Conservation (phyloP, 306 rosid species). For the Medicago lupulina region DNA sequence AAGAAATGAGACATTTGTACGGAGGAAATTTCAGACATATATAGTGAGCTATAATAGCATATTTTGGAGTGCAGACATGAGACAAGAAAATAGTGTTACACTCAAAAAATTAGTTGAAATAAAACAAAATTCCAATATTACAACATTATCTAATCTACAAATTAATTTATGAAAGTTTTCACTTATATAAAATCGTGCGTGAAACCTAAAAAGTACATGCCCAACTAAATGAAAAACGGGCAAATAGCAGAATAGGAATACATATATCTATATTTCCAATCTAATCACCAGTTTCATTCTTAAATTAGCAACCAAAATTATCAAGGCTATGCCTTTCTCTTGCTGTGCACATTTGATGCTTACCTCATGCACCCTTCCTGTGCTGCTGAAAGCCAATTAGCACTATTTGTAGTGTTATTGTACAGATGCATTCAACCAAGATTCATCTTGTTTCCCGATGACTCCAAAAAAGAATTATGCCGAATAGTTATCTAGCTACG, state of each 20-base stretch:
- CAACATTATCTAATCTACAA: neutral
- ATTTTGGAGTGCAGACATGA: neutral
- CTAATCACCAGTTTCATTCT: neutral
- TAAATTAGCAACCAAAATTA: conserved; percentile 1
- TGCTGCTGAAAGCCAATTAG: conserved; percentile 9
- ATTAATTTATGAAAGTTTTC: neutral
- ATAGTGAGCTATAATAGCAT: too few relatives aligned
- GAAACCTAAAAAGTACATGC: conserved; percentile 5
- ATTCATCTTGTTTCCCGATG: conserved; percentile 4
- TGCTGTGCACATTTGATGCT: conserved; percentile 24
- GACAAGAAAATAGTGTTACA: neutral
- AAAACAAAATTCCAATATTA: neutral
- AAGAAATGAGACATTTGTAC: too few relatives aligned
- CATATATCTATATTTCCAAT: conserved; percentile 3
- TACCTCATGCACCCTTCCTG: conserved; percentile 11
- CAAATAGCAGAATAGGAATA: neutral
- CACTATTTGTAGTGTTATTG: neutral
- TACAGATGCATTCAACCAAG: neutral
- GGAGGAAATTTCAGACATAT: too few relatives aligned
- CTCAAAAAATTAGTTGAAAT: conserved; percentile 17
- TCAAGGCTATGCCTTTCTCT: neutral
- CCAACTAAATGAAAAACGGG: conserved; percentile 20
- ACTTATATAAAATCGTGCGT: neutral
- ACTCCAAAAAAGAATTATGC: neutral
- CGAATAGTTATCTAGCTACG: neutral